Conservation (phyloP, 176 grass and related monocot genomes). For the Melocanna baccifera region DNA sequence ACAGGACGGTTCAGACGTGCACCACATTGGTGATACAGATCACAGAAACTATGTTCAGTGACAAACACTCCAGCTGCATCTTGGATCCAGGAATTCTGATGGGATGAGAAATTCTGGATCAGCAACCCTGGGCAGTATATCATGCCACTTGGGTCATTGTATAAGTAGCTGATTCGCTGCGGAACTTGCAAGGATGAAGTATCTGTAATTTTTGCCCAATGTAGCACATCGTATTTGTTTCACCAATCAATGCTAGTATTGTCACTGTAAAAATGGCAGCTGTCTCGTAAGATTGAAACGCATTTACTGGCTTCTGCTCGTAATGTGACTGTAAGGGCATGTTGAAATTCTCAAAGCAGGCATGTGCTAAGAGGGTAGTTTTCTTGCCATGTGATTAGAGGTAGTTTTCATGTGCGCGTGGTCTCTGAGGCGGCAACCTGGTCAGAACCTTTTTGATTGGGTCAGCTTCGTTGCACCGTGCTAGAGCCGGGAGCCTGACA, state of each 20-base stretch:
- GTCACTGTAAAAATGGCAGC: too few species aligned
- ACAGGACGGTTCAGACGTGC: neutral
- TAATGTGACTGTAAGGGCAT: neutral
- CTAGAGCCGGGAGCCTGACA: too few species aligned
- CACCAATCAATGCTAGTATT: neutral
- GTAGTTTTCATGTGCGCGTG: too few species aligned
- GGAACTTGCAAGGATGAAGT: neutral
- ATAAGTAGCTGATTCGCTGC: neutral
- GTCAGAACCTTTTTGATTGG: too few species aligned
- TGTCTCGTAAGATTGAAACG: neutral
- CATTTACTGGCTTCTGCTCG: neutral
- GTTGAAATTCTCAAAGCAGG: neutral
- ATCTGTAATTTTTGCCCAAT: neutral
- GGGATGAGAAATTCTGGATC: neutral
- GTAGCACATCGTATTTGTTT: neutral
- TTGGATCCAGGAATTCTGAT: neutral
- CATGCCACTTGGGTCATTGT: neutral
- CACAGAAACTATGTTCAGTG: neutral
- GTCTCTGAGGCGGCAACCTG: too few species aligned
- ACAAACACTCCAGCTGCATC: neutral
- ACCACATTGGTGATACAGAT: neutral
- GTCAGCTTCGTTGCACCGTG: too few species aligned
- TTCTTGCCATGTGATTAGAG: too few species aligned
- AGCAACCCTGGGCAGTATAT: neutral
- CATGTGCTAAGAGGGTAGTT: too few species aligned